phyloP scores from a whole-genome alignment of 2,329 filamentous ascomycete genomes.

The Chaetothyriales sp. region DNA sequence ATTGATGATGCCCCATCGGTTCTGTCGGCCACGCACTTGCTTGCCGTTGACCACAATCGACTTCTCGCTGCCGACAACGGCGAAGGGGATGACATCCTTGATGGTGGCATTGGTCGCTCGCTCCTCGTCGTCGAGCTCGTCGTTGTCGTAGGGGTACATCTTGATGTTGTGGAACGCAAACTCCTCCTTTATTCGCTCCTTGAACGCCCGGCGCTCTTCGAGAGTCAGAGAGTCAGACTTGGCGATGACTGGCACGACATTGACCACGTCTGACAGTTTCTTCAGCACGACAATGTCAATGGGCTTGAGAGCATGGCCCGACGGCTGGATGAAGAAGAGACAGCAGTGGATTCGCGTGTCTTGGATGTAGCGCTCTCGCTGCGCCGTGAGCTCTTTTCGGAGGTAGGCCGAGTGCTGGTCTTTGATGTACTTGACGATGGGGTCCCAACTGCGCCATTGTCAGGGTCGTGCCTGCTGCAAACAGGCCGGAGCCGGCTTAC shows the following conservation, averaged over 20 bases:
- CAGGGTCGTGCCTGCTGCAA: conserved; percentile 11
- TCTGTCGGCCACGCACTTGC: conserved; percentile 93
- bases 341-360: conserved; percentile 99
- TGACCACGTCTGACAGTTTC: conserved; percentile 98
- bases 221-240: conserved; percentile 94
- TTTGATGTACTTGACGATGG: conserved; percentile 99
- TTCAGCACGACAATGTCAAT: conserved; percentile 99
- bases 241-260: conserved; percentile 96
- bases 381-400: conserved; percentile 96
- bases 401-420: conserved; percentile 99
- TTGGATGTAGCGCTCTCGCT: conserved; percentile 97
- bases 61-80: conserved; percentile 95
- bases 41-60: conserved; percentile 94
- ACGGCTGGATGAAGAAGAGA: conserved; percentile 98
- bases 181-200: conserved; percentile 99
- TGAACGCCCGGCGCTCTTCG: conserved; percentile 91
- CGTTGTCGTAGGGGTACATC: conserved; percentile 99
- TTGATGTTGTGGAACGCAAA: conserved; percentile 99
- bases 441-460: conserved; percentile 59
- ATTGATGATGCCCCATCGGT: conserved; percentile 98
- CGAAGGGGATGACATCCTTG: conserved; percentile 95
- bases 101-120: conserved; percentile 85
- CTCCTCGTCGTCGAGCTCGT: conserved; percentile 96
- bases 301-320: conserved; percentile 93
- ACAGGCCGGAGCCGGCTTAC: conserved; percentile 23